phyloP scores from a whole-genome alignment of 306 rosid genomes.

The Rosa persica region DNA sequence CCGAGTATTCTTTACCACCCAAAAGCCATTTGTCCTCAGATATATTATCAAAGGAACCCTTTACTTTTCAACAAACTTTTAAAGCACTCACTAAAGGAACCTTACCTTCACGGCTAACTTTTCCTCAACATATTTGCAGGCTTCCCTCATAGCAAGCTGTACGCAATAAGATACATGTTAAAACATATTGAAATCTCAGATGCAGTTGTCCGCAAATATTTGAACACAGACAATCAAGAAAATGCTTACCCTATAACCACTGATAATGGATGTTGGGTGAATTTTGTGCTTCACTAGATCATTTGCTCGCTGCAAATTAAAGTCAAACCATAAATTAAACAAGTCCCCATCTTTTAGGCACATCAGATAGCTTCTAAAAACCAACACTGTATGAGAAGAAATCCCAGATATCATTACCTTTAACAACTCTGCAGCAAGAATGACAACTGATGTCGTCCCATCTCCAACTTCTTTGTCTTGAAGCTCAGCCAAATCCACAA shows the following conservation, averaged over 20 bases:
- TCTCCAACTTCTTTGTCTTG: conserved; percentile 98
- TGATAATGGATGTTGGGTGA: conserved; percentile 96
- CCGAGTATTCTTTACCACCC: background rate
- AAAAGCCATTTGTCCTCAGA: background rate
- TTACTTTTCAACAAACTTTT: conserved; percentile 7
- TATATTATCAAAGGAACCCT: background rate
- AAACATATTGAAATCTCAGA: conserved; percentile 14
- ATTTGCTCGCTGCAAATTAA: conserved; percentile 74
- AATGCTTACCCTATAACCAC: conserved; percentile 78
- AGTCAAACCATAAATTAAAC: conserved; percentile 1
- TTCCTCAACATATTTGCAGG: conserved; percentile 86
- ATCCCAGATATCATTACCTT: conserved; percentile 44
- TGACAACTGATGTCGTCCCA: conserved; percentile 95
- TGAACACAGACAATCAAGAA: background rate
- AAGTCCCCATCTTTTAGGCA: conserved; percentile 10
- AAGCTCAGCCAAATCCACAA: conserved; percentile 94
- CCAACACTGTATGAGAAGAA: background rate
- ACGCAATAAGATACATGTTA: conserved; percentile 11
- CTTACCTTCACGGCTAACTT: conserved; percentile 78
- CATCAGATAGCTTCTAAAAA: conserved; percentile 8
- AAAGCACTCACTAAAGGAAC: conserved; percentile 1
- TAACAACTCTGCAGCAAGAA: conserved; percentile 90
- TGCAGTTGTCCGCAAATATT: background rate
- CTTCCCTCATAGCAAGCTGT: conserved; percentile 99
- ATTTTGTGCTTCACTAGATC: conserved; percentile 93